Conservation (phyloP, 768 basidiomycete genomes). For the Tylopilus vinaceipallidus region DNA sequence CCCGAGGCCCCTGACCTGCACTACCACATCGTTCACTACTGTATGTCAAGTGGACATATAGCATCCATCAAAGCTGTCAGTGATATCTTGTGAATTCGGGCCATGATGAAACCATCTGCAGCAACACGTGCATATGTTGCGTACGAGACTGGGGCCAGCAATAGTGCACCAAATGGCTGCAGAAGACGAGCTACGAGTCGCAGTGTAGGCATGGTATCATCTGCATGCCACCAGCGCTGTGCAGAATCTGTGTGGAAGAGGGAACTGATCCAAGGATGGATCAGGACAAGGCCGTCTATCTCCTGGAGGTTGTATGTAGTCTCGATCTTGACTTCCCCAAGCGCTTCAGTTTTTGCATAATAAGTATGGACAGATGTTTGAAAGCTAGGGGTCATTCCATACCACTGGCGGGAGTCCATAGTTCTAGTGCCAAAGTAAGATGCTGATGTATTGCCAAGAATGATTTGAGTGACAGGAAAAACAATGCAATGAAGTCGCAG, state of each 20-base stretch:
- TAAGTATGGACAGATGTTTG: background rate
- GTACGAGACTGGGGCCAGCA: background rate
- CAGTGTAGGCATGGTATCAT: background rate
- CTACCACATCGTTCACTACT: too few relatives aligned
- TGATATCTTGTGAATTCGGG: background rate
- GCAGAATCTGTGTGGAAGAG: too few relatives aligned
- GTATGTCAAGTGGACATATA: background rate
- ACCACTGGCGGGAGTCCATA: too few relatives aligned
- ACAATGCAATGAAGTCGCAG: constrained; percentile 5
- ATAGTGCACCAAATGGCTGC: constrained; percentile 3
- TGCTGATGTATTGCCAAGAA: too few relatives aligned
- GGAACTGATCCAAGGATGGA: too few relatives aligned
- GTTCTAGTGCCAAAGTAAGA: too few relatives aligned
- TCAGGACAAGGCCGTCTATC: too few relatives aligned
- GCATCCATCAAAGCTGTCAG: background rate
- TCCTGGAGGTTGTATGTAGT: background rate
- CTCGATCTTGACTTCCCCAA: constrained; percentile 2
- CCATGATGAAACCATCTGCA: background rate
- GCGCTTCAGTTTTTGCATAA: background rate
- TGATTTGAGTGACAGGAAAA: background rate
- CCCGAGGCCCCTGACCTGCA: too few relatives aligned
- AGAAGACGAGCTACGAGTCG: constrained; percentile 1
- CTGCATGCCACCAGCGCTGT: too few relatives aligned
- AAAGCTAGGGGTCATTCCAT: too few relatives aligned
- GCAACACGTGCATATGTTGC: background rate